These are phyloP conservation scores for Linum tenue DNA, from an alignment of 345 rosid species.

Conservation along the genomic window DNA sequence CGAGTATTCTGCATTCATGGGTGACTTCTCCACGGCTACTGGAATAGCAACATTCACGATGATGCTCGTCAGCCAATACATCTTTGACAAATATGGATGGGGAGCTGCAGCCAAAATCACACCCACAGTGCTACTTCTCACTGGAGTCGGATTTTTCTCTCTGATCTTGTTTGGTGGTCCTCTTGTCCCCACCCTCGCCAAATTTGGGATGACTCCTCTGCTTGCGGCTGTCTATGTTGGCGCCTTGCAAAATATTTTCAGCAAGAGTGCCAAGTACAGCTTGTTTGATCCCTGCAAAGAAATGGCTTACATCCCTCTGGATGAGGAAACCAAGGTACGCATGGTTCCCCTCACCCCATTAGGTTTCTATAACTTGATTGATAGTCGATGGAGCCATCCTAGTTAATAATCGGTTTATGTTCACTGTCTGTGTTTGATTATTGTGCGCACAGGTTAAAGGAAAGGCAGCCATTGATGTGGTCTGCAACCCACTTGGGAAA, in stretches of 20 bases:
- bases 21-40: constrained; percentile 90
- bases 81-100: constrained; percentile 88
- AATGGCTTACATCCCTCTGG: constrained; percentile 95
- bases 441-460: constrained; percentile 63
- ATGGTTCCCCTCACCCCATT: background rate
- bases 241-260: constrained; percentile 96
- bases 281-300: constrained; percentile 98
- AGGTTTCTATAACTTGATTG: background rate
- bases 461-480: constrained; percentile 93
- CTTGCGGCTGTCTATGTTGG: constrained; percentile 97
- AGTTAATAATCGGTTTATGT: no score
- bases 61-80: constrained; percentile 88
- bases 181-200: constrained; percentile 52
- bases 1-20: constrained; percentile 96
- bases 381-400: no score
- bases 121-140: constrained; percentile 73
- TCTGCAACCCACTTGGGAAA: constrained; percentile 88
- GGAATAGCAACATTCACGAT: constrained; percentile 83
- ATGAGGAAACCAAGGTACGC: constrained; percentile 90
- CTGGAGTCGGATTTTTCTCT: constrained; percentile 92
- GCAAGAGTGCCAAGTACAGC: constrained; percentile 99
- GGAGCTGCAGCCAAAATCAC: constrained; percentile 93
- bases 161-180: constrained; percentile 72
- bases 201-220: constrained; percentile 88
- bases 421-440: background rate